Evolutionary conservation across 371 early-diverging fungal species (phyloP).

Genomic region (Saksenaea vasiformis): DNA sequence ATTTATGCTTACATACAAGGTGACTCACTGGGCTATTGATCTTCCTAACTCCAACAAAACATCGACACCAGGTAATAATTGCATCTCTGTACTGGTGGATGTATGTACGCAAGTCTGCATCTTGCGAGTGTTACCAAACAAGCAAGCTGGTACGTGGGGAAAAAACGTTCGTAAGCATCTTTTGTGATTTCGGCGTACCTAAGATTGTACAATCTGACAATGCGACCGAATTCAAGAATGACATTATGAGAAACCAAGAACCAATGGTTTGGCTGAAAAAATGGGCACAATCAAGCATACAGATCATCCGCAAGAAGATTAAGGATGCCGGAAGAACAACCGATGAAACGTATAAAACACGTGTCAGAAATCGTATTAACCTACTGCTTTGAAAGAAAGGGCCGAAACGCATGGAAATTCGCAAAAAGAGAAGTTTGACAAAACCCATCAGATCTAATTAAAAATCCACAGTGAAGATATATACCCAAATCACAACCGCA

Average conservation of each 20-base stretch:
- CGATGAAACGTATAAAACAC: neutral
- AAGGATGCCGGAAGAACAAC: neutral
- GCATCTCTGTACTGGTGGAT: slow-evolving; percentile 24
- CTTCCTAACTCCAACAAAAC: slow-evolving; percentile 22
- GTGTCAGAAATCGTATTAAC: slow-evolving; percentile 13
- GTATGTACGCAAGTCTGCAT: slow-evolving; percentile 20
- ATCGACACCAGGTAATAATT: slow-evolving; percentile 11
- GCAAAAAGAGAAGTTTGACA: neutral
- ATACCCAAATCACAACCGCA: no score
- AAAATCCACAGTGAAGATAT: no score
- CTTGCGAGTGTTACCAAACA: slow-evolving; percentile 16
- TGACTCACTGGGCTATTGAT: slow-evolving; percentile 29
- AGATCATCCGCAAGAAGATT: slow-evolving; percentile 13
- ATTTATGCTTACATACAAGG: slow-evolving; percentile 20
- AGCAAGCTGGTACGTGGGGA: slow-evolving; percentile 13
- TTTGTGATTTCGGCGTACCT: slow-evolving; percentile 25
- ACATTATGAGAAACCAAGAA: neutral
- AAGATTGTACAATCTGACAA: slow-evolving; percentile 21
- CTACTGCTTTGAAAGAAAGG: slow-evolving; percentile 10
- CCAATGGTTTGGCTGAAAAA: neutral
- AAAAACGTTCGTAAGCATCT: slow-evolving; percentile 9
- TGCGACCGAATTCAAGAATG: slow-evolving; percentile 25
- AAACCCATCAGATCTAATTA: neutral
- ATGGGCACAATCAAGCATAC: slow-evolving; percentile 27
- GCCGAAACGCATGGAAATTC: neutral